Evolutionary conservation across 768 basidiomycete genomes (phyloP), one percentile per base, ranked within the genome.

Genomic region (Lactarius evosmus): DNA sequence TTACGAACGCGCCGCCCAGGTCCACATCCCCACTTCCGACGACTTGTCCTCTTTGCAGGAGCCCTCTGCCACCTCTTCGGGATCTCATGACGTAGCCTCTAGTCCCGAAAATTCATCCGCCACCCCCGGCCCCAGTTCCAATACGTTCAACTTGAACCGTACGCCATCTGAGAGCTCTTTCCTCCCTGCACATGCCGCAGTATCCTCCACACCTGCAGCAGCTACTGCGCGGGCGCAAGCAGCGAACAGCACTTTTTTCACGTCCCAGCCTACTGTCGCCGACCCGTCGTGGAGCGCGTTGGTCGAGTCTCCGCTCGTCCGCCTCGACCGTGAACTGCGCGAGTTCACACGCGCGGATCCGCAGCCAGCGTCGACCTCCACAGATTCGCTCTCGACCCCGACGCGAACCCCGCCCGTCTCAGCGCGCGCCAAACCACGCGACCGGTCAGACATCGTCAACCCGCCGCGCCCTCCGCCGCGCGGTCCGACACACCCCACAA

Each of bases 1-100:
- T 80, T 98, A 95, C 72, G 95, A 98, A 71, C 85, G 90, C 63
- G 93, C 95, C 9, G 95, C 96, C 4, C 88, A 93, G 69, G 88
- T 94, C 32, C 85, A 87, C 44, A 88, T 95, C 50, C 87, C 89
- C 4, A 85, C 85, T 1, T 85, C 81, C 36, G 91, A 86, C 16
- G 87, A 91, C 61, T 81, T 84, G 63, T 84, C 63, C 38, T 53
- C 71, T 2, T 46, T 61, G 12, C 65, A 72, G 7, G 75, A 74
- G 9, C 34, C 73, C 67, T 52, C 64, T 7, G 60, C 58, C 12
- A 49, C 66, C 50, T 22, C 57, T 30, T 38, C n/a, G 11, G 54
- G 32, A 22, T 46, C 53, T 22, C 19, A 29, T 8, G 32, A 14
- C 62, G 34, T 30, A 40, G 55, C 27, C 56, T 49, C 61, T 60